phyloP scores from a whole-genome alignment of 805 yeast genomes.

The Ascoidea rubescens region DNA sequence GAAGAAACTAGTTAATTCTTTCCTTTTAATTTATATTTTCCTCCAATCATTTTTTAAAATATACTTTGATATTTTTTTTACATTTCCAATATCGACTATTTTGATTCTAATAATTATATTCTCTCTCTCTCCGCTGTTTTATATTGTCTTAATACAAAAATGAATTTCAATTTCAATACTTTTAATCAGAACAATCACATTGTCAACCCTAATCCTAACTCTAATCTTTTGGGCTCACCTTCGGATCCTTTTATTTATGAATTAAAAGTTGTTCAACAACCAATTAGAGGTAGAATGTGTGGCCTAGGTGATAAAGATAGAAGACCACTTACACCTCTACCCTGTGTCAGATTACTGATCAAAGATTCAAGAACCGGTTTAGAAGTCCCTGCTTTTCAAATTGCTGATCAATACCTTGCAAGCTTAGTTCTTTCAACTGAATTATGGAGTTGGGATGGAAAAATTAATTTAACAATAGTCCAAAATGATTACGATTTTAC shows the following conservation, averaged over 20 bases:
- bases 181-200: no score
- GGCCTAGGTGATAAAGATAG: constrained; percentile 30
- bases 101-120: no score
- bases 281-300: constrained; percentile 31
- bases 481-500: neutral
- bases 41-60: no score
- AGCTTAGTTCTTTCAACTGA: constrained; percentile 23
- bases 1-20: no score
- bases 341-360: constrained; percentile 15
- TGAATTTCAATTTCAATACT: no score
- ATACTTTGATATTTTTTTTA: no score
- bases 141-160: no score
- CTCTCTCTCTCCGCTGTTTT: no score
- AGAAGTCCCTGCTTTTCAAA: neutral
- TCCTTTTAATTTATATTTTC: no score
- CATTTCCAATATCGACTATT: no score
- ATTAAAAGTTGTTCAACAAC: constrained; percentile 24
- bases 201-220: no score
- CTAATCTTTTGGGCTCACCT: no score
- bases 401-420: neutral
- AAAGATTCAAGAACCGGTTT: constrained; percentile 6
- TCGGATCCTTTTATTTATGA: neutral
- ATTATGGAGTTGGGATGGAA: constrained; percentile 24
- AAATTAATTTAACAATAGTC: constrained; percentile 9
- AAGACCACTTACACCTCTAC: constrained; percentile 21